Evolutionary conservation across 202 grass and related monocot species (phyloP).

Genomic region (Miscanthus sacchariflorus): DNA sequence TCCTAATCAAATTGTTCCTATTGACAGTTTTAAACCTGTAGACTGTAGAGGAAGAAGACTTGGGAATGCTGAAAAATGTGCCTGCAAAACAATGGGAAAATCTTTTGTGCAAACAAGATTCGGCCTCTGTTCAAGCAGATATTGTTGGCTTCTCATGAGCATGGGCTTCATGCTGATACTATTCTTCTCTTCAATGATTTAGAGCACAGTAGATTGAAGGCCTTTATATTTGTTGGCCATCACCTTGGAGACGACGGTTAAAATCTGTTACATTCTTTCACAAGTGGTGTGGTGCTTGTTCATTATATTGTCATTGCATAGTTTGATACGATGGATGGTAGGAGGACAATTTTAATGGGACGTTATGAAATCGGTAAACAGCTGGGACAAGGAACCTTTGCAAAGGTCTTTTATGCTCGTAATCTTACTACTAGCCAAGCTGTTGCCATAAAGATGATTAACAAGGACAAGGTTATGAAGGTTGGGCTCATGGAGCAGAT

Average conservation of each 20-base stretch:
- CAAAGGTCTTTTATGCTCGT: constrained; percentile 93
- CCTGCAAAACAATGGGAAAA: constrained; percentile 42
- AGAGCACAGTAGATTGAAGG: constrained; percentile 43
- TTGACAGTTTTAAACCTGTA: constrained; percentile 34
- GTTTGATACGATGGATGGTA: constrained; percentile 58
- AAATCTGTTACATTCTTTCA: constrained; percentile 4
- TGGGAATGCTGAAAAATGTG: constrained; percentile 82
- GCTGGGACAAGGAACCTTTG: constrained; percentile 91
- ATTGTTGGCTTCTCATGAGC: constrained; percentile 34
- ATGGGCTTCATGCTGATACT: constrained; percentile 43
- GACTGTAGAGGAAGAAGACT: constrained; percentile 13
- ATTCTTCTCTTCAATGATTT: constrained; percentile 23
- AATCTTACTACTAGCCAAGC: constrained; percentile 71
- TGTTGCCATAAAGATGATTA: constrained; percentile 90
- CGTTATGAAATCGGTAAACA: constrained; percentile 91
- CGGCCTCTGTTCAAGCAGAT: constrained; percentile 33
- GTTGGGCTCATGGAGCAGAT: constrained; percentile 85
- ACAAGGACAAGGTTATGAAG: constrained; percentile 83
- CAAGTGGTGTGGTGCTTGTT: constrained; percentile 11
- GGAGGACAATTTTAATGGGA: constrained; percentile 73
- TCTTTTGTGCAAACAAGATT: constrained; percentile 46
- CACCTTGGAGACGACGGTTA: constrained; percentile 62
- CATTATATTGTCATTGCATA: constrained; percentile 24
- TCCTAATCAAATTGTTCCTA: constrained; percentile 34
- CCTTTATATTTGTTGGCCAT: constrained; percentile 29